Percentiles rank a stretch among this genome's conserved stretches.
phyloP scores from a whole-genome alignment of 306 rosid genomes.

The Quercus berberidifolia region DNA sequence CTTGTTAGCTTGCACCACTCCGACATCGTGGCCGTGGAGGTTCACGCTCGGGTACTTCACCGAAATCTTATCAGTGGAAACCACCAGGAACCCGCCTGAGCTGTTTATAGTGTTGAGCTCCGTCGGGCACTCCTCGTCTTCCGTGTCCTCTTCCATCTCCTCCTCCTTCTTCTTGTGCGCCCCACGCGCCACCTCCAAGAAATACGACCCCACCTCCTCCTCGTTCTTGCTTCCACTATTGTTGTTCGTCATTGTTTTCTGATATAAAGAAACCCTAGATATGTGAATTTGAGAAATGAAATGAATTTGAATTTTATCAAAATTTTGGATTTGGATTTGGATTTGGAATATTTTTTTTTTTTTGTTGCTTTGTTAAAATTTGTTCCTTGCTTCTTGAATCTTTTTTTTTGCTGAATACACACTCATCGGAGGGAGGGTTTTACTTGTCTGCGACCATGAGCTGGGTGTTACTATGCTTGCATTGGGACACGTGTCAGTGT shows the following conservation, averaged over 20 bases:
- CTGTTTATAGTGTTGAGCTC: constrained; percentile 91
- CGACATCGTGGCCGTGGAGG: constrained; percentile 95
- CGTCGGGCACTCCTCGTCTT: constrained; percentile 65
- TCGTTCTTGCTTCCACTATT: constrained; percentile 16
- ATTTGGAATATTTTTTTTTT: too few species aligned
- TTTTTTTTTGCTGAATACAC: too few species aligned
- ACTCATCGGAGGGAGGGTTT: too few species aligned
- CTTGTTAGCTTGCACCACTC: constrained; percentile 80
- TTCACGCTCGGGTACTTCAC: constrained; percentile 63
- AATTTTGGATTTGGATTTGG: too few species aligned
- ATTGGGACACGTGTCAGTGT: too few species aligned
- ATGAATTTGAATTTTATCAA: too few species aligned
- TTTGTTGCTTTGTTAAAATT: too few species aligned
- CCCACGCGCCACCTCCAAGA: constrained; percentile 52
- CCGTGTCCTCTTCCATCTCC: background rate
- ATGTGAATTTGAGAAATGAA: too few species aligned
- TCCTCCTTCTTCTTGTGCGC: constrained; percentile 38
- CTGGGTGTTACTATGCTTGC: too few species aligned
- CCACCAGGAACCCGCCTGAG: constrained; percentile 86
- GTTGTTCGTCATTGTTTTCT: constrained; percentile 32
- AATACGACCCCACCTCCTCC: constrained; percentile 50
- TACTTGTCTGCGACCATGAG: too few species aligned
- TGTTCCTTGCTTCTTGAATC: too few species aligned
- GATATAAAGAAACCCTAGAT: constrained; percentile 36
- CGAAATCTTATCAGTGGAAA: constrained; percentile 81